Evolutionary conservation across 2,329 filamentous ascomycete genomes (phyloP), one percentile per base, ranked within the genome.

Genomic region (Cytospora leucostoma): DNA sequence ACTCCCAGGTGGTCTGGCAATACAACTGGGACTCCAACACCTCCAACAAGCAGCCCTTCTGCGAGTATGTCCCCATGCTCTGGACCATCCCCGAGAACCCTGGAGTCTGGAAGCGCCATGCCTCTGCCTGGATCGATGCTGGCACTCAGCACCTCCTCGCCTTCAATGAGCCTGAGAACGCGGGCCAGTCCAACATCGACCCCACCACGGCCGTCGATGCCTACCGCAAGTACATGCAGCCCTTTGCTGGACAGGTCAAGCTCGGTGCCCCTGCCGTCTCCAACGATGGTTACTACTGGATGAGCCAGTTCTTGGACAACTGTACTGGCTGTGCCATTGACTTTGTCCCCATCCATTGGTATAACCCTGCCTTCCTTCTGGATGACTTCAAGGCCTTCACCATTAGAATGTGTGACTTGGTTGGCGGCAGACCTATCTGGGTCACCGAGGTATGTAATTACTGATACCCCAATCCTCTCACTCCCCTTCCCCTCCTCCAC

Each of bases 201-300:
- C 70, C 74, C 12, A 59, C 62, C 1, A 70, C 70, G 4, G 80
- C 79, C 11, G 79, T 76, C 2, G 59, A 68, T 6, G 75, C 72
- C 7, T 81, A 75, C 68, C 72, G 71, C 60, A 66, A 68, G n/a
- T 76, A 78, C 72, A 79, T 82, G 74, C 70, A 79, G 66, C 79
- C 77, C 1, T 80, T 77, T 67, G 73, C 74, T 34, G 75, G 74
- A 57, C 73, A 78, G 62, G 79, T 76, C 53, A 74, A 76, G 66
- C 74, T 82, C 52, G 78, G 78, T 62, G 74, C 79, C 7, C 81
- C 81, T 4, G 74, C 78, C 54, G 79, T 83, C 49, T 81, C 80
- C 67, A 82, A 81, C 68, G 78, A 76, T 53, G 73, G 70, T 12
- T 74, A 80, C 34, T 69, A 72, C 55, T 83, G 77, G 74, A 71